These are phyloP conservation scores for Starmerella khaoyaiensis DNA, from an alignment of 805 yeast genomes.

Conservation along the genomic window DNA sequence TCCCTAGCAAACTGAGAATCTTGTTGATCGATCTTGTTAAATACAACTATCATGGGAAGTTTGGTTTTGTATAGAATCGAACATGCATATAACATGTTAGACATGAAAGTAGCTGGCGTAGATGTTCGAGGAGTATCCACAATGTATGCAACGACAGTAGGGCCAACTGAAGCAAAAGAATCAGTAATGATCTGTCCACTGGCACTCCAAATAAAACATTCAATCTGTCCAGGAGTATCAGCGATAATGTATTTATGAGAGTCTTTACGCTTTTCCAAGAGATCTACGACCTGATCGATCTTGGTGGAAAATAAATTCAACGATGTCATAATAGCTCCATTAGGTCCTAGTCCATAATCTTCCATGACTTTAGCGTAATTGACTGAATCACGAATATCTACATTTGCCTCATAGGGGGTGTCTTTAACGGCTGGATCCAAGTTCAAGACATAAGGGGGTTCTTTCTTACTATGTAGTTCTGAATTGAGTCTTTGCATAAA, in stretches of 20 bases:
- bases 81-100: constrained; percentile 97
- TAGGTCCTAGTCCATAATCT: constrained; percentile 85
- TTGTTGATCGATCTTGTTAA: constrained; percentile 84
- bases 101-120: constrained; percentile 92
- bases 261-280: constrained; percentile 63
- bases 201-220: constrained; percentile 97
- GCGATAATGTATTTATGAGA: constrained; percentile 58
- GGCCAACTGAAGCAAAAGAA: constrained; percentile 89
- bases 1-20: constrained; percentile 79
- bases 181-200: constrained; percentile 94
- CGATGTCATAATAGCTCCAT: constrained; percentile 96
- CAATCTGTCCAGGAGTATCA: constrained; percentile 98
- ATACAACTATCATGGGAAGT: constrained; percentile 90
- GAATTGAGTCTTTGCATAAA: constrained; percentile 91
- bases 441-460: constrained; percentile 81
- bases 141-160: constrained; percentile 89
- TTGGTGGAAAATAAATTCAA: constrained; percentile 85
- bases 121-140: constrained; percentile 93
- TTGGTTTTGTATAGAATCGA: constrained; percentile 91
- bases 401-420: constrained; percentile 87
- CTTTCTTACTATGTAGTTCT: constrained; percentile 52
- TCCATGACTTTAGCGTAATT: constrained; percentile 95
- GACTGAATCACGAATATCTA: constrained; percentile 91
- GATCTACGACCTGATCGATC: constrained; percentile 81
- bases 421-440: constrained; percentile 92